Base-by-base conservation (phyloP, 192 early-diverging fungal species). In the Borealophlyctis nickersoniae region DNA sequence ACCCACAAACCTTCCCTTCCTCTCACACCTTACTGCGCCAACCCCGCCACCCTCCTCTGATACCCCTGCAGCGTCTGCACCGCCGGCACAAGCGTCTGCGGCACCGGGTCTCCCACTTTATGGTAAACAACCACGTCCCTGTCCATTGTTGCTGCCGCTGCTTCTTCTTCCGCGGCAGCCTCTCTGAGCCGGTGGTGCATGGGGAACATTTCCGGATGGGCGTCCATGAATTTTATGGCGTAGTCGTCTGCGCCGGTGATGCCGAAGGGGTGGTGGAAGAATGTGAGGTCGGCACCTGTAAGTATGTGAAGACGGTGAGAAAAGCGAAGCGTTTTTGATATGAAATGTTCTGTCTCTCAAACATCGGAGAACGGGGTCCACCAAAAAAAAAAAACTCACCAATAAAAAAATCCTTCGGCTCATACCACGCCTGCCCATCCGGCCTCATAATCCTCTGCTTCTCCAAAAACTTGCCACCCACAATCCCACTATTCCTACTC, bases 401-500 rank as follows among this genome's bases (percentile, higher is more conserved):
- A 55, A 86, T 70, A 36, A 45, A 75, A 59, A 86, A 82, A 61
- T 86, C 85, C 14, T 48, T n/a, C 0, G 77, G 58, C n/a, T 32
- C 66, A 63, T 81, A 86, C 69, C 69, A 77, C 28, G n/a, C 45
- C 5, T 48, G 61, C 1, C 64, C 64, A 52, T 78, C 74, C 22
- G 80, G 78, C 60, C 79, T 77, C 48, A 69, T 69, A 51, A 86
- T 79, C 45, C 56, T 63, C 26, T 50, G 50, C 56, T 79, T 76
- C 62, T 86, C 85, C 66, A 86, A 66, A 51, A 82, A 85, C 70
- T 86, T 86, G 56, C 82, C 85, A 24, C 85, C 85, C 34, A 82
- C 61, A 28, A 82, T 76, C 9, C 82, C 82, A 14, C 73, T 69
- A 58, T 84, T 86, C 35, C 81, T 57, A 35, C 73, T 65, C 34